Conservation (phyloP, 768 basidiomycete genomes). For the Dacryopinax spathularia region DNA sequence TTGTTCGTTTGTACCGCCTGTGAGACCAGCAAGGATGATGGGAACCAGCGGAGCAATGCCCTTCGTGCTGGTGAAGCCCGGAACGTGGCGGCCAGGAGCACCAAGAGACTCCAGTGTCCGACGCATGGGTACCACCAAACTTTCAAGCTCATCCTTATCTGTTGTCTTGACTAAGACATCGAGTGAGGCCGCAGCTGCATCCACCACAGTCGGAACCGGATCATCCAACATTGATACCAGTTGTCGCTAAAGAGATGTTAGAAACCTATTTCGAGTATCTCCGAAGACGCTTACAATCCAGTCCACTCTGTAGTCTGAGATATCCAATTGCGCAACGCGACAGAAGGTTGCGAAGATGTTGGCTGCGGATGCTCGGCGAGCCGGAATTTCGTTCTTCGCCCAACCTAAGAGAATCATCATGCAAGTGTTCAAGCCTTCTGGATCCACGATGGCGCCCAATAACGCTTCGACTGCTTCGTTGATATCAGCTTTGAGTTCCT, state of each 20-base stretch:
- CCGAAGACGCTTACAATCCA: slow-evolving; percentile 41
- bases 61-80: slow-evolving; percentile 67
- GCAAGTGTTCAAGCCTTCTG: slow-evolving; percentile 76
- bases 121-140: slow-evolving; percentile 76
- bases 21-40: slow-evolving; percentile 81
- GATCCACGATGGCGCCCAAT: slow-evolving; percentile 63
- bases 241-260: slow-evolving; percentile 34
- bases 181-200: slow-evolving; percentile 66
- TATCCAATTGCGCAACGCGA: slow-evolving; percentile 65
- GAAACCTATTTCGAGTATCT: too few relatives aligned
- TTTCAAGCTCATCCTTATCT: slow-evolving; percentile 85
- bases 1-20: slow-evolving; percentile 87
- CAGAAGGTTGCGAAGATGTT: slow-evolving; percentile 70
- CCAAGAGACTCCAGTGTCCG: slow-evolving; percentile 78
- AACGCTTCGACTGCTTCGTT: slow-evolving; percentile 62
- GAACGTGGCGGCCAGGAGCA: slow-evolving; percentile 57
- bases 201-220: slow-evolving; percentile 36
- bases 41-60: slow-evolving; percentile 74
- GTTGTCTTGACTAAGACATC: slow-evolving; percentile 80
- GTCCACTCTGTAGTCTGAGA: slow-evolving; percentile 74
- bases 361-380: slow-evolving; percentile 65
- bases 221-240: slow-evolving; percentile 76
- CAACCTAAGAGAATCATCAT: slow-evolving; percentile 84
- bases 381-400: slow-evolving; percentile 61
- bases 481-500: slow-evolving; percentile 56